Evolutionary conservation across 78 protist genomes (phyloP).

Genomic region (Dictyostelium brefeldianum): DNA sequence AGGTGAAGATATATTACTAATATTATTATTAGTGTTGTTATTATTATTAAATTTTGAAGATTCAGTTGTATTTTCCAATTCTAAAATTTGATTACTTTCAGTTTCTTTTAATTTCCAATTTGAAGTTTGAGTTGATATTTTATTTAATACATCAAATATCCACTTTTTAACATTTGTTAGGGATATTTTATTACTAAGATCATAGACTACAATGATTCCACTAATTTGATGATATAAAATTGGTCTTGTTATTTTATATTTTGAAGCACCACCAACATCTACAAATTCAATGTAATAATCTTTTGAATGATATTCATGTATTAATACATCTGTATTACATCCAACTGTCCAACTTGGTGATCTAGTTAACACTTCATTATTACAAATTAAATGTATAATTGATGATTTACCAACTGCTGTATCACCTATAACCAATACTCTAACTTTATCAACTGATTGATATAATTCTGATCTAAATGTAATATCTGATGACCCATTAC

Average conservation of each 20-base stretch:
- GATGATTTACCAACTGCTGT: conserved; percentile 79
- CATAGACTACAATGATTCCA: conserved; percentile 78
- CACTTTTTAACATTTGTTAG: conserved; percentile 60
- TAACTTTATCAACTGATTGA: conserved; percentile 46
- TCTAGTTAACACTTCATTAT: neutral
- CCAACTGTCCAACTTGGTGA: conserved; percentile 77
- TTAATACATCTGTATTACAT: conserved; percentile 48
- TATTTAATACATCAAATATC: conserved; percentile 65
- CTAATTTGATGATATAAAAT: conserved; percentile 41
- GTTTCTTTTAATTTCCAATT: conserved; percentile 40
- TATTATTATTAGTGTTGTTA: neutral
- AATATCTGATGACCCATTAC: neutral
- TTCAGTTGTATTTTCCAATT: conserved; percentile 22
- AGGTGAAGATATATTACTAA: neutral
- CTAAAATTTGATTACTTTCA: conserved; percentile 25
- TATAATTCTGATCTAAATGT: conserved; percentile 11
- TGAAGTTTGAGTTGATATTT: neutral
- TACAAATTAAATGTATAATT: conserved; percentile 42
- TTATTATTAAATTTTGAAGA: neutral
- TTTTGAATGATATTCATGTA: conserved; percentile 72
- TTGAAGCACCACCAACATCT: conserved; percentile 68
- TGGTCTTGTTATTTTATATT: conserved; percentile 66
- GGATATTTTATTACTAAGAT: conserved; percentile 68
- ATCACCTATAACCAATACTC: conserved; percentile 69
- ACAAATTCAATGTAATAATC: conserved; percentile 72